Conservation (phyloP, 129 eudicot genomes). For the Arctium minus region DNA sequence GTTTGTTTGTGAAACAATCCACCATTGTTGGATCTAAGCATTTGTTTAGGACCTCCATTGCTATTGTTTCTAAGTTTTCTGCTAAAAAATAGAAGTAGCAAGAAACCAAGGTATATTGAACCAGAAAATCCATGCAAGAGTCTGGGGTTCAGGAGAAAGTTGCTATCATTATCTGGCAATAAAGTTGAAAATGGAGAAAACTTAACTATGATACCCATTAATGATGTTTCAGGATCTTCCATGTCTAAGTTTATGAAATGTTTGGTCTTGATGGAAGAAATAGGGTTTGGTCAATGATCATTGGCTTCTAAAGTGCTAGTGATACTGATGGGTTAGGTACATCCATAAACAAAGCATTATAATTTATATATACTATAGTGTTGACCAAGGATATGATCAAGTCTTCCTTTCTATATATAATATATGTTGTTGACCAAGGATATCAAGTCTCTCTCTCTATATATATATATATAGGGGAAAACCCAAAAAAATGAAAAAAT, state of each 20-base stretch:
- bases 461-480: too few species aligned
- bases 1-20: conserved; percentile 33
- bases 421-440: not conserved
- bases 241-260: not conserved
- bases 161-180: not conserved
- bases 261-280: not conserved
- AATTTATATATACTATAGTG: not conserved
- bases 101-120: conserved; percentile 39
- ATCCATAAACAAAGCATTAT: too few species aligned
- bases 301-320: too few species aligned
- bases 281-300: not conserved
- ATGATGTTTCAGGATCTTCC: conserved; percentile 19
- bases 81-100: conserved; percentile 27
- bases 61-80: conserved; percentile 9
- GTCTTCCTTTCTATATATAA: not conserved
- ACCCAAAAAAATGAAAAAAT: too few species aligned
- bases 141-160: conserved; percentile 31
- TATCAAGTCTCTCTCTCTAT: not conserved
- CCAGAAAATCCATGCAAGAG: conserved; percentile 35
- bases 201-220: not conserved
- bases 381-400: not conserved
- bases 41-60: conserved; percentile 22
- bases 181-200: too few species aligned
- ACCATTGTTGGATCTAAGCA: conserved; percentile 9
- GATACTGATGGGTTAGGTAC: too few species aligned